These are phyloP conservation scores for Neurospora sp. DNA, from an alignment of 495 filamentous ascomycete species.

Conservation along the genomic window DNA sequence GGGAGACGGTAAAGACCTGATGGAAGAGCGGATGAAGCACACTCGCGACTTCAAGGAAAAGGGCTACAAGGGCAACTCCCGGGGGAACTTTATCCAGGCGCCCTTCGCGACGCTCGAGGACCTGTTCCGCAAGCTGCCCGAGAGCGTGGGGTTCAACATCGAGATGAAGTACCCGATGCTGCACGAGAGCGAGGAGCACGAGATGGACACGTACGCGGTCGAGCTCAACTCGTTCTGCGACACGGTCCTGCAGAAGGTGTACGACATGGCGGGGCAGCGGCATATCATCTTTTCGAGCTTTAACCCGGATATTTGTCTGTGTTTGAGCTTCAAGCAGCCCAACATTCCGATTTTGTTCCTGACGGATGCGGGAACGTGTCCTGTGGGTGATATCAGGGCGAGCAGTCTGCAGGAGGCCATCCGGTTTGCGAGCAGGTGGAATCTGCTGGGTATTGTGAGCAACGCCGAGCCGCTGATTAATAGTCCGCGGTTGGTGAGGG, in stretches of 20 bases:
- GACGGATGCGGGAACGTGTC: slow-evolving; percentile 68
- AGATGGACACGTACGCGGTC: slow-evolving; percentile 95
- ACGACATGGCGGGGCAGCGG: slow-evolving; percentile 54
- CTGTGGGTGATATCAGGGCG: slow-evolving; percentile 81
- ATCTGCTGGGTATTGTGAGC: slow-evolving; percentile 81
- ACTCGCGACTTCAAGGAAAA: slow-evolving; percentile 81
- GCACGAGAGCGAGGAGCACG: slow-evolving; percentile 82
- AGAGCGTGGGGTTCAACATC: slow-evolving; percentile 87
- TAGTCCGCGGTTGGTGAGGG: slow-evolving; percentile 80
- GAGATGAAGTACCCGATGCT: slow-evolving; percentile 99
- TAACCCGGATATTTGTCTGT: slow-evolving; percentile 90
- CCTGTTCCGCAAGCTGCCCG: slow-evolving; percentile 74
- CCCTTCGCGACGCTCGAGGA: slow-evolving; percentile 93
- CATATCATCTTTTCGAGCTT: slow-evolving; percentile 95
- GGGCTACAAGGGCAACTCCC: slow-evolving; percentile 91
- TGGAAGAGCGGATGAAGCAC: slow-evolving; percentile 92
- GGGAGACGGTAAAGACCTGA: slow-evolving; percentile 33
- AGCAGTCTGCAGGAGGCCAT: slow-evolving; percentile 91
- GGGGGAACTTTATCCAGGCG: slow-evolving; percentile 86
- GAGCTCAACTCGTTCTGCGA: slow-evolving; percentile 97
- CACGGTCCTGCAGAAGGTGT: slow-evolving; percentile 79
- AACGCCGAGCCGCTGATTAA: slow-evolving; percentile 75
- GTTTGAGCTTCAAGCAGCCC: slow-evolving; percentile 90
- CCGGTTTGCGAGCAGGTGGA: slow-evolving; percentile 89
- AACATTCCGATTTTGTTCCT: slow-evolving; percentile 92